Evolutionary conservation across 768 basidiomycete species (phyloP).

Genomic region (Serendipita sp.): DNA sequence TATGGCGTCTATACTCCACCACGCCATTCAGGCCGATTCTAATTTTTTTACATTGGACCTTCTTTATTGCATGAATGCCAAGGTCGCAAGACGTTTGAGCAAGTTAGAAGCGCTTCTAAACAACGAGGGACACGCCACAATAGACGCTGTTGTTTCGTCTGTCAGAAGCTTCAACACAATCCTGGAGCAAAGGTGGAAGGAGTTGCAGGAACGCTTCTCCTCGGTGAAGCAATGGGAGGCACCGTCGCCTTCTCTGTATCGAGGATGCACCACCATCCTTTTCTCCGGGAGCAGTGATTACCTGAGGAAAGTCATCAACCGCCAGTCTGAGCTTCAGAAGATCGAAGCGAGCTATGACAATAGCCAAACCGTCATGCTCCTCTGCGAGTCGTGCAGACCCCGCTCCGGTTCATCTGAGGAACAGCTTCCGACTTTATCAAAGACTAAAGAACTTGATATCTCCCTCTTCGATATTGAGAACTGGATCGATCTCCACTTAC

Average conservation of each 20-base stretch:
- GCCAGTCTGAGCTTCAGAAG: background rate
- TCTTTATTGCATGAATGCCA: slow-evolving; percentile 19
- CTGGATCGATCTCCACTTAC: background rate
- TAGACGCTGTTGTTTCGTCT: slow-evolving; percentile 1
- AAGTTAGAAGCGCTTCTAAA: slow-evolving; percentile 8
- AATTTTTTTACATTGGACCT: slow-evolving; percentile 17
- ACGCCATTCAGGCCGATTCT: slow-evolving; percentile 11
- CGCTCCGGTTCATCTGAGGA: background rate
- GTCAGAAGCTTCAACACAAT: slow-evolving; percentile 11
- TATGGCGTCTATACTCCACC: slow-evolving; percentile 19
- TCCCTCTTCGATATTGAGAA: background rate
- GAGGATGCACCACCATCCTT: background rate
- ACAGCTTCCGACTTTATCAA: background rate
- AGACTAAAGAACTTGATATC: background rate
- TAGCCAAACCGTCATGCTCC: background rate
- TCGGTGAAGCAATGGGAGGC: slow-evolving; percentile 16
- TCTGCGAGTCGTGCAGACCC: background rate
- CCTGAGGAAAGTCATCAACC: background rate
- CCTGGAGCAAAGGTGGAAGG: slow-evolving; percentile 24
- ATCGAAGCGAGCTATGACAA: background rate
- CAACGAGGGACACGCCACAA: slow-evolving; percentile 10
- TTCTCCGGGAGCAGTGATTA: background rate
- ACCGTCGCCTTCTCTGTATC: background rate
- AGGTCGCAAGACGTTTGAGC: slow-evolving; percentile 16
- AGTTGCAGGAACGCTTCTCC: slow-evolving; percentile 14